Conservation (phyloP, 179 eudicot species). For the Carnegiea gigantea region DNA sequence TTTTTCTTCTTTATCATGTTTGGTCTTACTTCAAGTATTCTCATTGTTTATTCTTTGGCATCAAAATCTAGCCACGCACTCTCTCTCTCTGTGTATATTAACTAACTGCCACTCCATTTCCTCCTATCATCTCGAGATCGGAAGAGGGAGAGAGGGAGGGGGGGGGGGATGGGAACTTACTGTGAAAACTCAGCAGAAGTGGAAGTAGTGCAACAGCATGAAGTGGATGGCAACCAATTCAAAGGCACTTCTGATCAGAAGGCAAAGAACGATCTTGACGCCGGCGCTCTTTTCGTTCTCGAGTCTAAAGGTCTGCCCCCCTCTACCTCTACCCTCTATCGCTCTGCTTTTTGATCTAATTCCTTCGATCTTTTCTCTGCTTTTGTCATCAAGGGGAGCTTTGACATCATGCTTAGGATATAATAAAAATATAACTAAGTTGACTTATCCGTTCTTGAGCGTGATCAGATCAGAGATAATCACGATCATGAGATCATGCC, state of each 20-base stretch:
- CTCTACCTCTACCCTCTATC: neutral
- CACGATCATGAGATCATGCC: no score
- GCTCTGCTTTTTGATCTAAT: no score
- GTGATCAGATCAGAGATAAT: no score
- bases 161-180: slow-evolving; percentile 19
- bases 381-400: no score
- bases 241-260: neutral
- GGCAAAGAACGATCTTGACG: slow-evolving; percentile 24
- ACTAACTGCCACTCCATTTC: neutral
- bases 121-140: neutral
- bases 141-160: no score
- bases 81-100: no score
- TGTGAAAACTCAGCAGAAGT: neutral
- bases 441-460: no score
- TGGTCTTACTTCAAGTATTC: no score
- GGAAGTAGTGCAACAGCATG: neutral
- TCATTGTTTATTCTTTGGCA: neutral
- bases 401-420: no score
- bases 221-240: neutral
- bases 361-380: no score
- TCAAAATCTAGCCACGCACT: neutral
- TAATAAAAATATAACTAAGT: no score
- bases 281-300: slow-evolving; percentile 38
- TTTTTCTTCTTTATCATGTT: no score
- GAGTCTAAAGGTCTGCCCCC: slow-evolving; percentile 31